Base-by-base conservation (phyloP, 129 eudicot genomes). In the Tagetes erecta region DNA sequence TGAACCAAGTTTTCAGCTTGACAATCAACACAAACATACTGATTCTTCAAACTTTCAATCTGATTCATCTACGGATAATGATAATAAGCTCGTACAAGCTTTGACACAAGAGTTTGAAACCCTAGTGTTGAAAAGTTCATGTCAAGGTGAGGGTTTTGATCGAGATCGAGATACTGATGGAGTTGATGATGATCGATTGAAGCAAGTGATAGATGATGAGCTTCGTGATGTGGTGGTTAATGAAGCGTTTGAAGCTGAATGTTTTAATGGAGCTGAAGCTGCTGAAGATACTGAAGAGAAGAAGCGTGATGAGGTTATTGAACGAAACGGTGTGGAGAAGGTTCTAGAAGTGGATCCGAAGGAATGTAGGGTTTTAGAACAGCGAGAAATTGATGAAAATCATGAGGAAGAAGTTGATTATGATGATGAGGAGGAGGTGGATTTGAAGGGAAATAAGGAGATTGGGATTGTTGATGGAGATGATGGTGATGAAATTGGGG, bases 361-460 rank as follows among this genome's bases (percentile, higher is more conserved):
- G 55, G 67, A 73, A 68, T 39, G 83, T 63, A 56, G 70, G 78
- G 71, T 45, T 78, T 66, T 67, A 49, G 84, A 74, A 30, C 64
- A 63, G 55, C 68, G 56, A 27, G 64, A 42, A 65, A 68, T 44
- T 14, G 83, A 36, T 68, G 56, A 70, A 50, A 53, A 75, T 3
- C 47, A 78, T 9, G 78, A 75, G 53, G 77, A 74, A 31, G 68
- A 62, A 6, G 53, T 11, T 58, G 51, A 6, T 44, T 81, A 42
- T 45, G 73, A 41, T 20, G 72, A 75, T 64, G n/a, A 35, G 46
- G 45, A 4, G 13, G 45, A 55, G 40, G 42, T 30, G 39, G 73
- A 67, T 53, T 55, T 67, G 37, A 67, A 67, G 56, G 58, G 67
- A 33, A 52, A 66, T 6, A 37, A 76, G 4, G 63, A 52, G 70